Conservation (phyloP, 345 rosid genomes). For the Eucalyptus brandiana region DNA sequence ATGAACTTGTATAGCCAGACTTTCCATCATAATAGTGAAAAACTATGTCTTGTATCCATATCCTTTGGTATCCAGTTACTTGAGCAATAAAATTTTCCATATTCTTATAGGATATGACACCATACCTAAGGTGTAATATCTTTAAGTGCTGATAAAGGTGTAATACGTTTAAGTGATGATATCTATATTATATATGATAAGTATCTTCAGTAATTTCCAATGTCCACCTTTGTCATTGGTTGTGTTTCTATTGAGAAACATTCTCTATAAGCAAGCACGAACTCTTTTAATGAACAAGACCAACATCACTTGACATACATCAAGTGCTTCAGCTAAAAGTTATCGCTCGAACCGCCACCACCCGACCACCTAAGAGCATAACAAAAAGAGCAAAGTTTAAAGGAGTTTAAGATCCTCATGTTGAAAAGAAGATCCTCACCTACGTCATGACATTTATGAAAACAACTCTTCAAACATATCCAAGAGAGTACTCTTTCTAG, state of each 20-base stretch:
- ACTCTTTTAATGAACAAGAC: not conserved
- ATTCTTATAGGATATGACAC: not conserved
- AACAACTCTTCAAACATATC: not conserved
- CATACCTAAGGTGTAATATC: not conserved
- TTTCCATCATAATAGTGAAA: not conserved
- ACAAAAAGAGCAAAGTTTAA: not conserved
- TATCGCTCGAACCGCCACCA: not conserved
- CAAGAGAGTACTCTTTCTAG: not conserved
- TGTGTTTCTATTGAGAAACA: not conserved
- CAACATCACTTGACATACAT: not conserved
- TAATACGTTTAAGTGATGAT: not conserved
- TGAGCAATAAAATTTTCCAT: not conserved
- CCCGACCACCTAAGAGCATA: not conserved
- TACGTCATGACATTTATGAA: not conserved
- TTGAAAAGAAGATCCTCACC: not conserved
- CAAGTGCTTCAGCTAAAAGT: not conserved
- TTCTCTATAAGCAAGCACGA: not conserved
- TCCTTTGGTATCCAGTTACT: not conserved
- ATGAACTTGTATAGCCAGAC: not conserved
- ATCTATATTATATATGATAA: not conserved
- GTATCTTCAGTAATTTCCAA: not conserved
- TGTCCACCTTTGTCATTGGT: not conserved
- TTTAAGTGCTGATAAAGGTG: not conserved
- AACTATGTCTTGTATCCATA: not conserved
- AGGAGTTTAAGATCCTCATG: not conserved